A percentile compares a stretch with the other conserved stretches of the same genome.
Evolutionary conservation across 2,329 filamentous ascomycete genomes (phyloP).

Genomic region (Colletotrichum destructivum): DNA sequence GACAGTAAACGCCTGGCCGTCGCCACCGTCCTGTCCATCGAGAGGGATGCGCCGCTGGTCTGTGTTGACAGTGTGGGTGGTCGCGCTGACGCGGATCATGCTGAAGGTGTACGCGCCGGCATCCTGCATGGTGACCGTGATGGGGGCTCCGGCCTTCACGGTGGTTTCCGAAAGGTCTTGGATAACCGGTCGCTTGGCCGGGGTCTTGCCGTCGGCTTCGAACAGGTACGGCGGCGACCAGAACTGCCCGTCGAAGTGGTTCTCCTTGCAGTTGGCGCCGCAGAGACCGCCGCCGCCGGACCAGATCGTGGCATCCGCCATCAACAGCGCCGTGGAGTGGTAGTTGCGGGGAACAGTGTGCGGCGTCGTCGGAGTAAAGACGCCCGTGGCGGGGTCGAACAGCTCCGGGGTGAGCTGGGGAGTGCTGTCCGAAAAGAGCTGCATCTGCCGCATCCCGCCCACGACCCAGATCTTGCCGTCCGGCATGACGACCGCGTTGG

Average conservation of each 20-base stretch:
- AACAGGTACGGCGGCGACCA: constrained; percentile 71
- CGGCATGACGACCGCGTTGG: constrained; percentile 62
- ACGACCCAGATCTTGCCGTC: constrained; percentile 62
- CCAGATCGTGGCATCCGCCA: constrained; percentile 65
- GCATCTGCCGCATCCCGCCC: constrained; percentile 59
- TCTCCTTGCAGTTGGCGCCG: constrained; percentile 55
- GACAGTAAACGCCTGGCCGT: constrained; percentile 52
- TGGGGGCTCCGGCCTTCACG: constrained; percentile 41
- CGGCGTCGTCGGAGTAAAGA: constrained; percentile 52
- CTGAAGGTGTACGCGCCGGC: constrained; percentile 52
- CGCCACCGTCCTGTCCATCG: constrained; percentile 46
- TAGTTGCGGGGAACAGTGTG: constrained; percentile 62
- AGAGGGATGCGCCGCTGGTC: constrained; percentile 69
- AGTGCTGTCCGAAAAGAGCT: constrained; percentile 61
- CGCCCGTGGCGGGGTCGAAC: constrained; percentile 58
- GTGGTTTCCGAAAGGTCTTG: constrained; percentile 48
- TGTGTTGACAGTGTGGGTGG: constrained; percentile 70
- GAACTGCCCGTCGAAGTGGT: constrained; percentile 70
- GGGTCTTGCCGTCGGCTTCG: constrained; percentile 55
- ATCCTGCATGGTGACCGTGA: constrained; percentile 52
- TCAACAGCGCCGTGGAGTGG: constrained; percentile 63
- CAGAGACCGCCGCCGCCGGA: constrained; percentile 69
- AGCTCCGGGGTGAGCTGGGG: constrained; percentile 60
- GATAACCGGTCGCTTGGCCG: constrained; percentile 60
- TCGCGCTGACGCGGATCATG: constrained; percentile 63